Evolutionary conservation across 2,329 filamentous ascomycete species (phyloP).

Genomic region (Aspergillus carbonarius): DNA sequence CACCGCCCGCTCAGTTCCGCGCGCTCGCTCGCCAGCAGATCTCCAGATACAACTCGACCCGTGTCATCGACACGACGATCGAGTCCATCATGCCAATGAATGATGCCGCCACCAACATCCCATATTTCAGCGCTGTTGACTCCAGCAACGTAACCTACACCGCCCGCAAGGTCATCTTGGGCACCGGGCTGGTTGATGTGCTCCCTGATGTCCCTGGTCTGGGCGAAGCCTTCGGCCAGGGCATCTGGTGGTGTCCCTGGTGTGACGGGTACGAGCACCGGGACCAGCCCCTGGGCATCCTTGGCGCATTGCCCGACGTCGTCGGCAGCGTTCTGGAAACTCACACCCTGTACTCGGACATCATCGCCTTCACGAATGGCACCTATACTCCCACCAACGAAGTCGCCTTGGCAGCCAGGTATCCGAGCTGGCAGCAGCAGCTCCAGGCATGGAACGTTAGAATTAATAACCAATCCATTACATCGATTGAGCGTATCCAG

Average conservation of each 20-base stretch:
- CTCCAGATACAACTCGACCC: conserved; percentile 50
- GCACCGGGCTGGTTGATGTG: conserved; percentile 57
- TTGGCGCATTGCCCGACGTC: conserved; percentile 49
- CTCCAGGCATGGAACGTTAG: conserved; percentile 52
- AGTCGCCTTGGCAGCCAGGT: conserved; percentile 38
- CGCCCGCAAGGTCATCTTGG: conserved; percentile 58
- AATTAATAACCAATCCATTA: conserved; percentile 58
- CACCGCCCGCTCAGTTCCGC: conserved; percentile 56
- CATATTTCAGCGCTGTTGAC: conserved; percentile 49
- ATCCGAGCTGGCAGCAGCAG: conserved; percentile 52
- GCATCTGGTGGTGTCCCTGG: conserved; percentile 65
- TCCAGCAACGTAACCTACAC: conserved; percentile 40
- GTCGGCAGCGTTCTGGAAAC: conserved; percentile 53
- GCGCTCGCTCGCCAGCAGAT: conserved; percentile 56
- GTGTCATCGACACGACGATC: conserved; percentile 55
- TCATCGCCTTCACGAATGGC: conserved; percentile 61
- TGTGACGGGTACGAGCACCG: conserved; percentile 64
- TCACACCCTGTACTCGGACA: conserved; percentile 55
- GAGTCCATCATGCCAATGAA: conserved; percentile 31
- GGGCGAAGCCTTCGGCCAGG: conserved; percentile 56
- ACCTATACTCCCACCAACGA: conserved; percentile 52
- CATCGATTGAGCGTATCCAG: conserved; percentile 48
- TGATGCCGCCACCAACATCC: conserved; percentile 35
- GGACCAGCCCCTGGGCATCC: conserved; percentile 57
- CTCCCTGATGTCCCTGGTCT: conserved; percentile 58